Evolutionary conservation across 208 protist species (phyloP), one percentile per base, ranked within the genome.

Genomic region (Blechomonas ayalai): DNA sequence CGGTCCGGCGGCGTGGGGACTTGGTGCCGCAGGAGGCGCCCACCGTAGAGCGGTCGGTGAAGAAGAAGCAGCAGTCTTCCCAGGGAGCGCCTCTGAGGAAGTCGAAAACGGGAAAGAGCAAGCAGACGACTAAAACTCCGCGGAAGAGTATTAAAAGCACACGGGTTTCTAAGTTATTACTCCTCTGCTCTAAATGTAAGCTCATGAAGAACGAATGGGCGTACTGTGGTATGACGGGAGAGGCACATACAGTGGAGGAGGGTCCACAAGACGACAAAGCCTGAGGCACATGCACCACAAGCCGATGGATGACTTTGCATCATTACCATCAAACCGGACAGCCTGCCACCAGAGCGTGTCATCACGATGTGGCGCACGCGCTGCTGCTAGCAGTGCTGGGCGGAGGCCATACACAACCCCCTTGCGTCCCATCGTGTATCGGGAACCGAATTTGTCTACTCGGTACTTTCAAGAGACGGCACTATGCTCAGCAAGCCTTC

Each of bases 141-240:
- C 10, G 12, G 31, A n/a, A n/a, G 31, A n/a, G 12, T n/a, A 34
- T n/a, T n/a, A n/a, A 34, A 34, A n/a, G 31, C 31, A 34, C 12
- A 34, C 49, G 49, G 15, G 7, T 54, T 19, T 3, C 18, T 15
- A 67, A 66, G 52, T 40, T 42, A 9, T 33, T 51, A 2, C 51
- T 59, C 20, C 13, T 70, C 27, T 84, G 75, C 39, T 41, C 41
- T 10, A 51, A 33, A 20, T 84, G 75, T 37, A 67, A 63, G 12
- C 57, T 84, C 26, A 55, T 51, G 29, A 61, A 65, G 49, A 40
- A 59, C n/a, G 59, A 84, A 16, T 84, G 75, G 75, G 59, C 61
- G 0, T 84, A 69, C 54, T 84, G 75, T 36, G 75, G 75, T 10
- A 22, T 84, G 8, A 65, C 67, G 4, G 76, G 70, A 26, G 65